Percentiles rank a stretch among this genome's conserved stretches.
Conservation (phyloP, 495 filamentous ascomycete genomes). For the Penicillium longicatenatum region DNA sequence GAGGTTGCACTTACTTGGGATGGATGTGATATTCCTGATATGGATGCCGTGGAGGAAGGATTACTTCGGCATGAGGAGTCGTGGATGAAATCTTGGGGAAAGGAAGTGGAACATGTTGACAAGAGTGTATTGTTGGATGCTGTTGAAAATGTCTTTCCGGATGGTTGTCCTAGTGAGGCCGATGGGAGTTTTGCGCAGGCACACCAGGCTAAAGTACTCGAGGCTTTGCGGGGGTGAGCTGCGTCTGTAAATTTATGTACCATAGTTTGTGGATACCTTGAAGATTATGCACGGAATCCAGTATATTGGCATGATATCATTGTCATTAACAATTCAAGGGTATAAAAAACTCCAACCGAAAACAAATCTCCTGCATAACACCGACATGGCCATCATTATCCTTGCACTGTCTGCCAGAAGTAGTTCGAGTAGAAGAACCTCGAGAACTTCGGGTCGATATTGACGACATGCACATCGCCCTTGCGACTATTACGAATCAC, state of each 20-base stretch:
- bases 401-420: slow-evolving; percentile 86
- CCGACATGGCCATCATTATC: slow-evolving; percentile 22
- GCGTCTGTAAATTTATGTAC: neutral
- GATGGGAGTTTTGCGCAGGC: slow-evolving; percentile 25
- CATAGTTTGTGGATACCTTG: neutral
- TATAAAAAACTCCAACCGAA: slow-evolving; percentile 24
- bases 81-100: slow-evolving; percentile 39
- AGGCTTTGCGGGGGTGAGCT: slow-evolving; percentile 17
- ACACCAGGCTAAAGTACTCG: slow-evolving; percentile 28
- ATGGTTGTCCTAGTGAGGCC: slow-evolving; percentile 15
- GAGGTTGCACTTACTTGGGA: slow-evolving; percentile 59
- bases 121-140: slow-evolving; percentile 35
- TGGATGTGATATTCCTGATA: slow-evolving; percentile 49
- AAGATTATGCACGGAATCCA: neutral
- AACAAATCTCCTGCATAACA: slow-evolving; percentile 18
- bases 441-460: slow-evolving; percentile 90
- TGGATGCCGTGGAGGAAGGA: slow-evolving; percentile 39
- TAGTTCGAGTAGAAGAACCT: slow-evolving; percentile 93
- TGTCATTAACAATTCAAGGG: slow-evolving; percentile 18
- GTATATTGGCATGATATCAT: slow-evolving; percentile 4
- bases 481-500: slow-evolving; percentile 83
- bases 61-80: slow-evolving; percentile 28
- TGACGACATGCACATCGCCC: slow-evolving; percentile 92
- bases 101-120: slow-evolving; percentile 16
- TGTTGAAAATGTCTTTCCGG: slow-evolving; percentile 35